phyloP scores from a whole-genome alignment of 1,139 yeast species.

The Scheffersomyces stambukii region DNA sequence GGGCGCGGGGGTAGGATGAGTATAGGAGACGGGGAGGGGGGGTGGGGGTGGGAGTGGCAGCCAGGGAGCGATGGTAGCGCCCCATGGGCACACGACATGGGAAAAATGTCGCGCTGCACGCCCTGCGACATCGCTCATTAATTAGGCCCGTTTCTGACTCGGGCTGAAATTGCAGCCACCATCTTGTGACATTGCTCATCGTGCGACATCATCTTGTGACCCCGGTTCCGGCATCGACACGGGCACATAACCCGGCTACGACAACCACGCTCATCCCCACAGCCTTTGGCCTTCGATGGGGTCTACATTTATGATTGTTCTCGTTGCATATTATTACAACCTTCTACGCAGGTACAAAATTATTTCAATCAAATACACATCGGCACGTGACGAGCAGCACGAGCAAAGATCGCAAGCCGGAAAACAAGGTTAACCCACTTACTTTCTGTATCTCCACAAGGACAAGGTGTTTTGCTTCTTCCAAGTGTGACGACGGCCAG shows the following conservation, averaged over 20 bases:
- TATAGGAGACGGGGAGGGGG: constrained; percentile 9
- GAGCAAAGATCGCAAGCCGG: not conserved
- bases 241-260: too few relatives aligned
- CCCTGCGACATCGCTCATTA: too few relatives aligned
- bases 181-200: too few relatives aligned
- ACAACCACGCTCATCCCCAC: too few relatives aligned
- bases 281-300: not conserved
- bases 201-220: too few relatives aligned
- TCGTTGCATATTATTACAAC: not conserved
- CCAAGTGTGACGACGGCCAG: constrained; percentile 99
- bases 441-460: constrained; percentile 96
- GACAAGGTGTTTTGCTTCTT: constrained; percentile 98
- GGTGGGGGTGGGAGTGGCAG: too few relatives aligned
- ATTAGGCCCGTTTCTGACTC: too few relatives aligned
- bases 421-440: not conserved
- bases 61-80: too few relatives aligned
- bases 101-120: too few relatives aligned
- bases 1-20: not conserved
- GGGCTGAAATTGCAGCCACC: too few relatives aligned
- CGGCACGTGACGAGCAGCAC: not conserved
- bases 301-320: not conserved
- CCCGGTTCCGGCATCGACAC: too few relatives aligned
- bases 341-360: not conserved
- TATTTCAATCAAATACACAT: constrained; percentile 1
- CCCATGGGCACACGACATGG: too few relatives aligned